These are phyloP conservation scores for Mrakia gelida DNA, from an alignment of 768 basidiomycete species.

Conservation along the genomic window DNA sequence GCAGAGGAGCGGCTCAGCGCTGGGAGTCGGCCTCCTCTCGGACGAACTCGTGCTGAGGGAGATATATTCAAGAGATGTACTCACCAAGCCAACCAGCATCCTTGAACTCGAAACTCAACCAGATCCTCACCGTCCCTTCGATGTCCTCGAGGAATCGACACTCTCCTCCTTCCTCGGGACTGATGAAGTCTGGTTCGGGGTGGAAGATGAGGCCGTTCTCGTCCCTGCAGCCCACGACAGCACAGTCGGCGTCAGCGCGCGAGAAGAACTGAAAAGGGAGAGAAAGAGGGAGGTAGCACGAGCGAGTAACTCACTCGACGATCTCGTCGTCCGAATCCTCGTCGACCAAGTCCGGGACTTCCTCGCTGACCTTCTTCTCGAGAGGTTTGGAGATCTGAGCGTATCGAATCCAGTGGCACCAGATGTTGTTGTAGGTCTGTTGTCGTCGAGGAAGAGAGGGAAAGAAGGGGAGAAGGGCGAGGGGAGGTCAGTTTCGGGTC, in stretches of 20 bases:
- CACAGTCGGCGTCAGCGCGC: not conserved
- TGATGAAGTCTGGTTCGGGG: conserved; percentile 17
- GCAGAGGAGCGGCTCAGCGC: no score
- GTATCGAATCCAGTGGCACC: not conserved
- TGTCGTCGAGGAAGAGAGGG: no score
- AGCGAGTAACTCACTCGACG: conserved; percentile 1
- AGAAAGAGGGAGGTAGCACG: not conserved
- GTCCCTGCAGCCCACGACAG: not conserved
- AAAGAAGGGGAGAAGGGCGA: no score
- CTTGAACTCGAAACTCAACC: conserved; percentile 15
- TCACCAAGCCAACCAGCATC: conserved; percentile 5
- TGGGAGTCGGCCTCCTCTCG: not conserved
- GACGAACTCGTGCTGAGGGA: no score
- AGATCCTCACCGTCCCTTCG: conserved; percentile 14
- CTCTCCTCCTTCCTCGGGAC: not conserved
- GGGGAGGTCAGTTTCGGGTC: not conserved
- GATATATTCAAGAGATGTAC: not conserved
- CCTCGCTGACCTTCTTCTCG: not conserved
- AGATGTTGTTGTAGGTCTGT: not conserved
- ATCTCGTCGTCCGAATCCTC: conserved; percentile 15
- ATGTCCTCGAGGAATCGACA: conserved; percentile 18
- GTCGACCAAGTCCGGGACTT: not conserved
- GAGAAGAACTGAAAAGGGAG: not conserved
- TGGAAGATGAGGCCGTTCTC: conserved; percentile 23
- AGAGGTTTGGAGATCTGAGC: conserved; percentile 11